These are phyloP conservation scores for Alisma plantagoaquatica DNA, from an alignment of 106 monocot species.

Conservation along the genomic window DNA sequence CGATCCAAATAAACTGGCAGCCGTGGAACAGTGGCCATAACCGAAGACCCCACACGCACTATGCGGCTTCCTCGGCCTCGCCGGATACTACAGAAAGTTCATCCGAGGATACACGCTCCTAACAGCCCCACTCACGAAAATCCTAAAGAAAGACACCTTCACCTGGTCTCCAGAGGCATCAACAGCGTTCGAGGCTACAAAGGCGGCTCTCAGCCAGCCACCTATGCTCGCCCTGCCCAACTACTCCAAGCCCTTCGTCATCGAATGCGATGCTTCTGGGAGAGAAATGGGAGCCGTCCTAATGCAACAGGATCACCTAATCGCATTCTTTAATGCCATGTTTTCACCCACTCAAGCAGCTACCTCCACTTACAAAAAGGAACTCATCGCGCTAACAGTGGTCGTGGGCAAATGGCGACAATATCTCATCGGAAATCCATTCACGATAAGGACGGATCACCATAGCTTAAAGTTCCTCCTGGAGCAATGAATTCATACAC, in stretches of 20 bases:
- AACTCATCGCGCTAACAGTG: neutral
- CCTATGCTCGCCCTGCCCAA: neutral
- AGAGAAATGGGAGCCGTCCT: neutral
- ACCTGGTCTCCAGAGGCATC: neutral
- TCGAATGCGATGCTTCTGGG: neutral
- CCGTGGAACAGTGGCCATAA: too few species aligned
- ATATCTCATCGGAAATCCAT: neutral
- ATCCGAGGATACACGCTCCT: too few species aligned
- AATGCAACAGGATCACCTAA: neutral
- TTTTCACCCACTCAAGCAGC: too few species aligned
- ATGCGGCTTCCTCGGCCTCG: too few species aligned
- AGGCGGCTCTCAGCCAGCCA: neutral
- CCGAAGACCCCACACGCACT: too few species aligned
- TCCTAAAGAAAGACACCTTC: neutral
- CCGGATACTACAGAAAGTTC: too few species aligned
- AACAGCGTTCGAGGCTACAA: neutral
- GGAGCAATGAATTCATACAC: neutral
- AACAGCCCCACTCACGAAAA: neutral
- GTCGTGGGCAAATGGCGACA: neutral
- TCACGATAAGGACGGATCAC: neutral
- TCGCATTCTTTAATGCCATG: neutral
- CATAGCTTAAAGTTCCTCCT: neutral
- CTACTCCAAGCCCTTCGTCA: neutral
- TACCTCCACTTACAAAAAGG: neutral
- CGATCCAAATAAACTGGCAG: too few species aligned